Evolutionary conservation across 2,329 filamentous ascomycete genomes (phyloP).

Genomic region (Botryosphaeria dothidea): DNA sequence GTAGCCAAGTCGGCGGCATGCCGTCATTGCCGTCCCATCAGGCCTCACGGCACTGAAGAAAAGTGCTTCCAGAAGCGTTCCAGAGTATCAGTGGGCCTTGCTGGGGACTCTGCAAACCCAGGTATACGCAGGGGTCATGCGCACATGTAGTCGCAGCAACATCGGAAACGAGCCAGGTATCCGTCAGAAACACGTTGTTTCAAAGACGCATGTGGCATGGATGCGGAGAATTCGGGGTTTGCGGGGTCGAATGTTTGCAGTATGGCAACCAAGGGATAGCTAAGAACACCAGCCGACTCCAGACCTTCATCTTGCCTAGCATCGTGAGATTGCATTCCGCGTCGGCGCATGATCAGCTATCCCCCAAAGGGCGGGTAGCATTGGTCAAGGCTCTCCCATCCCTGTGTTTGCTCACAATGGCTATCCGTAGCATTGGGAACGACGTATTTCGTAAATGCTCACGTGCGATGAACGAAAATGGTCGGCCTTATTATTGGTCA

Average conservation of each 20-base stretch:
- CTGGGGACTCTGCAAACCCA: neutral
- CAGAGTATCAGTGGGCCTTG: neutral
- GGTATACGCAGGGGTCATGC: neutral
- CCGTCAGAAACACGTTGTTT: neutral
- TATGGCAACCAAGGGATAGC: neutral
- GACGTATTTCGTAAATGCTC: neutral
- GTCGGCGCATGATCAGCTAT: neutral
- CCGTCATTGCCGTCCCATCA: neutral
- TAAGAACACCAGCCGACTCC: neutral
- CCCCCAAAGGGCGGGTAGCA: neutral
- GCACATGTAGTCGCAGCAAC: neutral
- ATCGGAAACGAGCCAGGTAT: neutral
- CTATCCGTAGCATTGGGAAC: neutral
- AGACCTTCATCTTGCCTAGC: neutral
- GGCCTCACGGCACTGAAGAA: neutral
- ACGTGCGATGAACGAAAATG: neutral
- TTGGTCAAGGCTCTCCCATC: neutral
- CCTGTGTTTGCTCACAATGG: neutral
- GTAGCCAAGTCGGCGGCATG: neutral
- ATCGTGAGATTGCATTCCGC: neutral
- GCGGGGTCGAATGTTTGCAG: neutral
- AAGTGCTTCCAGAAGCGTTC: neutral
- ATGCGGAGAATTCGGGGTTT: neutral
- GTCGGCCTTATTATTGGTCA: neutral
- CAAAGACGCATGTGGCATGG: neutral